Evolutionary conservation across 1,139 yeast species (phyloP).

Genomic region (Suhomyces kunorum): DNA sequence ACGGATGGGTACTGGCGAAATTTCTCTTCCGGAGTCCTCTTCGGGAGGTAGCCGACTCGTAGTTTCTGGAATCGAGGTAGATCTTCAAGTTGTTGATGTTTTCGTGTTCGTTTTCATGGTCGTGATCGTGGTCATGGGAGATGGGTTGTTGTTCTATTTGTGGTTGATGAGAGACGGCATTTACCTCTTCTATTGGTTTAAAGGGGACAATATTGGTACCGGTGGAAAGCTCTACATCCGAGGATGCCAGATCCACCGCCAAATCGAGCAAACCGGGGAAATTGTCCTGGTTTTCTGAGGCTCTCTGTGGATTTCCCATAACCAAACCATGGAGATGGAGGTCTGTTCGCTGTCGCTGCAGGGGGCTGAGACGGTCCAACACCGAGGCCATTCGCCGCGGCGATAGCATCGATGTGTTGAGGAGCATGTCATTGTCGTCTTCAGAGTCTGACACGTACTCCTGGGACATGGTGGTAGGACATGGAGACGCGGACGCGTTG

Average conservation of each 20-base stretch:
- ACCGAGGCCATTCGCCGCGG: slow-evolving; percentile 13
- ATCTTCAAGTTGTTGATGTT: slow-evolving; percentile 18
- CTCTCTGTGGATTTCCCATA: not conserved
- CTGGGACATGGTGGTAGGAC: slow-evolving; percentile 10
- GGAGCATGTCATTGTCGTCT: slow-evolving; percentile 14
- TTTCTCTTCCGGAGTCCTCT: slow-evolving; percentile 46
- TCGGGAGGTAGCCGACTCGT: slow-evolving; percentile 18
- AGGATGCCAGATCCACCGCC: slow-evolving; percentile 1
- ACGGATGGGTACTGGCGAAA: slow-evolving; percentile 51
- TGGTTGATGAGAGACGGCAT: too few species aligned
- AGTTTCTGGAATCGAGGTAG: slow-evolving; percentile 19
- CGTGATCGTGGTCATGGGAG: not conserved
- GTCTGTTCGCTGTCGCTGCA: slow-evolving; percentile 8
- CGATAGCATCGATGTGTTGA: slow-evolving; percentile 15
- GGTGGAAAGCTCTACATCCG: not conserved
- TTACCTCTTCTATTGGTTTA: too few species aligned
- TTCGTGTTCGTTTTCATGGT: slow-evolving; percentile 11
- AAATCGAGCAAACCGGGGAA: slow-evolving; percentile 5
- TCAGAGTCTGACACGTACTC: slow-evolving; percentile 22
- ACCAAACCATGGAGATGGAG: not conserved
- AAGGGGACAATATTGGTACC: not conserved
- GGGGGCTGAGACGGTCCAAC: slow-evolving; percentile 9
- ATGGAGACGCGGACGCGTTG: too few species aligned
- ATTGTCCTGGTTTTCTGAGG: not conserved
- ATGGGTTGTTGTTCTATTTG: too few species aligned